Evolutionary conservation across 2,329 filamentous ascomycete species (phyloP), one percentile per base, ranked within the genome.

Genomic region (Daldinia sp.): DNA sequence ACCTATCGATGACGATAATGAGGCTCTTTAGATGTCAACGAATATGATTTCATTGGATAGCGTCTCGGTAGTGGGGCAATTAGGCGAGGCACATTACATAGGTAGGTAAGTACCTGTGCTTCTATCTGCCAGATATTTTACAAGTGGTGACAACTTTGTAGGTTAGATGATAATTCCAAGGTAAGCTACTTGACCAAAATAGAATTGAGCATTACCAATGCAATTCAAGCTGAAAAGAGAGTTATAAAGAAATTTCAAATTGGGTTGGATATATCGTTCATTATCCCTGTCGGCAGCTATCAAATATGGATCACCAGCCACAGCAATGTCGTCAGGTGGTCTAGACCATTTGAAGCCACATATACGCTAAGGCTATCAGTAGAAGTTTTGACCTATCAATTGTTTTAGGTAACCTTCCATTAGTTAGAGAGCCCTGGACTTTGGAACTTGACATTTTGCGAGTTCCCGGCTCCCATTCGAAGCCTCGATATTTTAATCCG

Each of bases 341-440:
- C 53, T 54, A 34, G 37, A 56, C 27, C 45, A 49, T 53, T 55
- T 61, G 35, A 67, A 67, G 64, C 64, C 64, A 67, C 64, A 62
- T 67, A 35, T 35, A n/a, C 15, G 7, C 15, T 15, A 35, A 4
- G 6, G n/a, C 4, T 8, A 35, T 35, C 32, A 35, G 13, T n/a
- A n/a, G n/a, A n/a, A n/a, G n/a, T n/a, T 35, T n/a, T 35, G 13
- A 35, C 30, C 30, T 34, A 34, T 34, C 30, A 35, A 15, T 35
- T 35, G 10, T 15, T 8, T 35, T 25, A 21, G 39, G 37, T 41
- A 23, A 43, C 39, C 39, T 65, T 56, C 55, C 58, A 58, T 15
- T 7, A 21, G 13, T 27, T 21, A 11, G 17, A 21, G 35, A 21
- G 56, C 19, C 19, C 11, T 13, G 39, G 50, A 60, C 19, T 50